phyloP scores from a whole-genome alignment of 1,284 basidiomycete genomes.

The Cutaneotrichosporon cavernicola region DNA sequence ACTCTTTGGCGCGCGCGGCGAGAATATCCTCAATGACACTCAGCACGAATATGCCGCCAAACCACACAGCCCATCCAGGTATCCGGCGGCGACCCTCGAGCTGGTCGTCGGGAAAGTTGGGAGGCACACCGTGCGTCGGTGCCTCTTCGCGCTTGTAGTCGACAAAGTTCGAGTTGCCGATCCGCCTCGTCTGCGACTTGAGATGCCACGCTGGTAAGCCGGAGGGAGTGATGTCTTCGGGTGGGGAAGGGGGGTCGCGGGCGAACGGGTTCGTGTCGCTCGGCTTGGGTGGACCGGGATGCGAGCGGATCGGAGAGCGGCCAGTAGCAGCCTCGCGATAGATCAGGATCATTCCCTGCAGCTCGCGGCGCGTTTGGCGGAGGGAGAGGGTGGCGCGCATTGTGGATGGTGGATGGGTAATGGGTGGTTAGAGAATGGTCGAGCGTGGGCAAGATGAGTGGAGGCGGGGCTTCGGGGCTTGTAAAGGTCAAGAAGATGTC shows the following conservation, averaged over 20 bases:
- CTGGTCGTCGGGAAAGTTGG: slow-evolving; percentile 7
- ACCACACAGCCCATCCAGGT: neutral
- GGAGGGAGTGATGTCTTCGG: neutral
- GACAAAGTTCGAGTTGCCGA: neutral
- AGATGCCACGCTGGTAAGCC: neutral
- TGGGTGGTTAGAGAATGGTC: neutral
- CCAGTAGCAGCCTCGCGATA: neutral
- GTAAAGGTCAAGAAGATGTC: neutral
- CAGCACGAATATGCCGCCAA: neutral
- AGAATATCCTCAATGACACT: neutral
- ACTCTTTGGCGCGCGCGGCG: neutral
- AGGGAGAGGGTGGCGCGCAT: neutral
- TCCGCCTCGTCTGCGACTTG: neutral
- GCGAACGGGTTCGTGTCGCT: slow-evolving; percentile 3
- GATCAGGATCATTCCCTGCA: slow-evolving; percentile 2
- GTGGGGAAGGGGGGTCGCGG: neutral
- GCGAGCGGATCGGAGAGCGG: slow-evolving; percentile 1
- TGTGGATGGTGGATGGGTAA: neutral
- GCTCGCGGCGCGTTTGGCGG: neutral
- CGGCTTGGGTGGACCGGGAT: neutral
- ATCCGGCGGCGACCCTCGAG: neutral
- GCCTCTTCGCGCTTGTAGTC: neutral
- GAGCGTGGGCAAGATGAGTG: slow-evolving; percentile 22
- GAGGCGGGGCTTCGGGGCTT: neutral
- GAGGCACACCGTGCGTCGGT: neutral